These are phyloP conservation scores for Ogataea nakhonphanomensis DNA, from an alignment of 805 yeast genomes.

Conservation along the genomic window DNA sequence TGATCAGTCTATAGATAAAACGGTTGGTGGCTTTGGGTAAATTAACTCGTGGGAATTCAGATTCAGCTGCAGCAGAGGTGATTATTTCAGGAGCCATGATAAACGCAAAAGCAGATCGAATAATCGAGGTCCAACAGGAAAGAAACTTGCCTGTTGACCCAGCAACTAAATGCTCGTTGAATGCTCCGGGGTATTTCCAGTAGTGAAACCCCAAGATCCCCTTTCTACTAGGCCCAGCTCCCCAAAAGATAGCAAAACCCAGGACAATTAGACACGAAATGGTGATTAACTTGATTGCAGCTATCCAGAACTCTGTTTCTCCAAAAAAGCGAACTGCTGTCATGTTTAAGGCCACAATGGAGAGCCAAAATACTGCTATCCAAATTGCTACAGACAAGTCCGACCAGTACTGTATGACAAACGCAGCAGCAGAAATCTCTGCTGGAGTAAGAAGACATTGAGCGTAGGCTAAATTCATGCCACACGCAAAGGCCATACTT, in stretches of 20 bases:
- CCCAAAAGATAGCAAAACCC: conserved; percentile 55
- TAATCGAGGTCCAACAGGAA: conserved; percentile 59
- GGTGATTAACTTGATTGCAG: conserved; percentile 61
- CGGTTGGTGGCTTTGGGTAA: conserved; percentile 60
- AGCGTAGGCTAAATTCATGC: conserved; percentile 36
- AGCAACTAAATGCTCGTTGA: conserved; percentile 44
- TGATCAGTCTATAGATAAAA: conserved; percentile 58
- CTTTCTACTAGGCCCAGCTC: conserved; percentile 53
- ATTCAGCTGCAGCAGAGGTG: conserved; percentile 56
- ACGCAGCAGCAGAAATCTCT: conserved; percentile 60
- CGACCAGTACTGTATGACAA: conserved; percentile 59
- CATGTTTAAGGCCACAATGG: conserved; percentile 44
- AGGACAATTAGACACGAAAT: conserved; percentile 57
- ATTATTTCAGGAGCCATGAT: conserved; percentile 63
- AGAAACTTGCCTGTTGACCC: conserved; percentile 62
- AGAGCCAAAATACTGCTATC: conserved; percentile 50
- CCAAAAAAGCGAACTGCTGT: conserved; percentile 39
- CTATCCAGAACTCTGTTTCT: conserved; percentile 63
- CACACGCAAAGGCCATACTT: conserved; percentile 32
- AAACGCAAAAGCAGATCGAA: conserved; percentile 65
- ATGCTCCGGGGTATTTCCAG: conserved; percentile 51
- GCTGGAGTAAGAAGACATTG: conserved; percentile 36
- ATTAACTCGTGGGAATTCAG: conserved; percentile 54
- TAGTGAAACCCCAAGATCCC: conserved; percentile 64
- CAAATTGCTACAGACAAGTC: conserved; percentile 54